A percentile compares a stretch with the other conserved stretches of the same genome.
phyloP scores from a whole-genome alignment of 768 basidiomycete species.

The Leccinellum rugosiceps region DNA sequence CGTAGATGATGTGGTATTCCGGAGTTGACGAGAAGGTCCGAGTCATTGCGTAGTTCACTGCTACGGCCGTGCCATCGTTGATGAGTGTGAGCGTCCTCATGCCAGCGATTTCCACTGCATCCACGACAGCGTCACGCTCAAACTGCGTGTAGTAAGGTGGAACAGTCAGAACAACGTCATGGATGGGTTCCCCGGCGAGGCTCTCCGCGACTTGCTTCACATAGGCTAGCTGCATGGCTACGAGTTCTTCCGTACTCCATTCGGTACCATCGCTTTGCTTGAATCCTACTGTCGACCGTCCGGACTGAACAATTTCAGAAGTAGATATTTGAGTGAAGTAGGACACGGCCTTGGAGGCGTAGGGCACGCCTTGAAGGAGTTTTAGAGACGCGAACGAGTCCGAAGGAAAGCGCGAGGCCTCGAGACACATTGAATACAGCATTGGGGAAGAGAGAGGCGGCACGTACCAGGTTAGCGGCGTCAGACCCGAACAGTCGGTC shows the following conservation, averaged over 20 bases:
- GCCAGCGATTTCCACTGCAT: constrained; percentile 91
- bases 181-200: constrained; percentile 69
- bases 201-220: constrained; percentile 84
- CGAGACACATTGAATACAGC: constrained; percentile 2
- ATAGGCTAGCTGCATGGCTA: constrained; percentile 93
- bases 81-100: constrained; percentile 79
- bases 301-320: constrained; percentile 49
- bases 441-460: background rate
- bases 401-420: constrained; percentile 91
- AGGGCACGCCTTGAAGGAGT: constrained; percentile 71
- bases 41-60: constrained; percentile 98
- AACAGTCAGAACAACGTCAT: constrained; percentile 85
- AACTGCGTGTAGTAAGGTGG: constrained; percentile 88
- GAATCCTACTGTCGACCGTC: constrained; percentile 59
- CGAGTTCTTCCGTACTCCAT: constrained; percentile 86
- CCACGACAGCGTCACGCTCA: constrained; percentile 87
- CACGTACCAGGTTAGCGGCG: constrained; percentile 80
- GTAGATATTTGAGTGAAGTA: constrained; percentile 58
- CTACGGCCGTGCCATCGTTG: constrained; percentile 93
- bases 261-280: constrained; percentile 58
- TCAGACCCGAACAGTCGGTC: constrained; percentile 90
- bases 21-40: constrained; percentile 69
- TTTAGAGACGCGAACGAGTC: constrained; percentile 88
- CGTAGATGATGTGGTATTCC: constrained; percentile 90
- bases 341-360: constrained; percentile 52